These are phyloP conservation scores for Pseudogymnoascus sp. DNA, from an alignment of 2,329 filamentous ascomycete species.

Conservation along the genomic window DNA sequence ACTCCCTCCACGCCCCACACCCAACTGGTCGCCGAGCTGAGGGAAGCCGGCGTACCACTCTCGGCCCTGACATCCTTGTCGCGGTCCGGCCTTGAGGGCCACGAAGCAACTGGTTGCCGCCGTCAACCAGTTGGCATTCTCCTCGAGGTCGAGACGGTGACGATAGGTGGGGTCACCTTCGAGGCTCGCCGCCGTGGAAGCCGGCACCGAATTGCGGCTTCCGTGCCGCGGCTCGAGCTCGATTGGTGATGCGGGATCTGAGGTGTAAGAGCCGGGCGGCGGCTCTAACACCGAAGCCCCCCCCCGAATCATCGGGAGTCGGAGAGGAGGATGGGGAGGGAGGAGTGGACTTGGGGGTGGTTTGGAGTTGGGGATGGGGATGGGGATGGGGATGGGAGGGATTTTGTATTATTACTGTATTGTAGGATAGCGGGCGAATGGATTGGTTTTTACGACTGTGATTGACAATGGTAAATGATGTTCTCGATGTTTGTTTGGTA, in stretches of 20 bases:
- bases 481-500: not conserved
- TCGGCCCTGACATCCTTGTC: constrained; percentile 3
- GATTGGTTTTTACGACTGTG: not conserved
- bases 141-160: constrained; percentile 3
- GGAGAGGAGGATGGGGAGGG: not conserved
- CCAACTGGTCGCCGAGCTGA: not conserved
- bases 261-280: not conserved
- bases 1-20: constrained; percentile 1
- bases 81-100: not conserved
- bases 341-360: not conserved
- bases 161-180: constrained; percentile 4
- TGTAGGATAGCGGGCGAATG: not conserved
- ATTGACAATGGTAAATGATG: not conserved
- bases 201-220: not conserved
- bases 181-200: constrained; percentile 13
- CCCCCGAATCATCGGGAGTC: not conserved
- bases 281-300: not conserved
- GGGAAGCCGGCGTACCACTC: not conserved
- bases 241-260: not conserved
- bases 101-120: constrained; percentile 2
- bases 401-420: not conserved
- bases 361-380: not conserved
- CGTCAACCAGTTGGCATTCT: not conserved
- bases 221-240: not conserved
- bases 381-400: not conserved